phyloP scores from a whole-genome alignment of 192 early-diverging fungal species.

The Linnemannia elongata region DNA sequence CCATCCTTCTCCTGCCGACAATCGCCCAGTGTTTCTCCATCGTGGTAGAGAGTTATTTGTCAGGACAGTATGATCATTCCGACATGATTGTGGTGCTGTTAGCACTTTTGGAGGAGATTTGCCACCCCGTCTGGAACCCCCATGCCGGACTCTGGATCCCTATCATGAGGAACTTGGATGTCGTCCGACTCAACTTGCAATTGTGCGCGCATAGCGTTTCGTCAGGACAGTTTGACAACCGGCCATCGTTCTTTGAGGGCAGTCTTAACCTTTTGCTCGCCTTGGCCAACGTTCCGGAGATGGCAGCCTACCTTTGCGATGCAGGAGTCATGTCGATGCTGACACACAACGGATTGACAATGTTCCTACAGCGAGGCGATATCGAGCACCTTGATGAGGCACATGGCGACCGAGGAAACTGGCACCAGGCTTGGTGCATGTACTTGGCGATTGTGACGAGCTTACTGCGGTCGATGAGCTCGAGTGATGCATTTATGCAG shows the following conservation, averaged over 20 bases:
- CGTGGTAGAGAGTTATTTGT: conserved; percentile 28
- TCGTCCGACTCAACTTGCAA: conserved; percentile 53
- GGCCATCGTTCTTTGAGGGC: conserved; percentile 61
- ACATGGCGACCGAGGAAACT: conserved; percentile 48
- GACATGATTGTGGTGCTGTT: conserved; percentile 58
- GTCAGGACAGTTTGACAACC: conserved; percentile 44
- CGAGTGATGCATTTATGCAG: conserved; percentile 53
- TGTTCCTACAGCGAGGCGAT: conserved; percentile 50
- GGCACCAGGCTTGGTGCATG: conserved; percentile 67
- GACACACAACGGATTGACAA: conserved; percentile 58
- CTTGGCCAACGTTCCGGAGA: conserved; percentile 58
- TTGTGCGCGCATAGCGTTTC: conserved; percentile 54
- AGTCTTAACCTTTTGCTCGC: conserved; percentile 60
- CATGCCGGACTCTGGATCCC: conserved; percentile 55
- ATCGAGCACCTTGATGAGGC: conserved; percentile 43
- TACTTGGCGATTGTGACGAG: conserved; percentile 62
- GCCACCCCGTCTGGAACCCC: conserved; percentile 50
- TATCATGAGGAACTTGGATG: conserved; percentile 42
- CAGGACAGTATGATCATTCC: conserved; percentile 49
- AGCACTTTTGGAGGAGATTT: conserved; percentile 58
- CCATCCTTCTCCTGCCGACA: conserved; percentile 23
- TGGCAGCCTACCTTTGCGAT: conserved; percentile 47
- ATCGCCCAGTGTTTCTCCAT: conserved; percentile 32
- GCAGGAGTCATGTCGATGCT: conserved; percentile 59
- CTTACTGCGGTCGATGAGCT: conserved; percentile 55